phyloP scores from a whole-genome alignment of 345 rosid species.

The Aurinia saxatilis region DNA sequence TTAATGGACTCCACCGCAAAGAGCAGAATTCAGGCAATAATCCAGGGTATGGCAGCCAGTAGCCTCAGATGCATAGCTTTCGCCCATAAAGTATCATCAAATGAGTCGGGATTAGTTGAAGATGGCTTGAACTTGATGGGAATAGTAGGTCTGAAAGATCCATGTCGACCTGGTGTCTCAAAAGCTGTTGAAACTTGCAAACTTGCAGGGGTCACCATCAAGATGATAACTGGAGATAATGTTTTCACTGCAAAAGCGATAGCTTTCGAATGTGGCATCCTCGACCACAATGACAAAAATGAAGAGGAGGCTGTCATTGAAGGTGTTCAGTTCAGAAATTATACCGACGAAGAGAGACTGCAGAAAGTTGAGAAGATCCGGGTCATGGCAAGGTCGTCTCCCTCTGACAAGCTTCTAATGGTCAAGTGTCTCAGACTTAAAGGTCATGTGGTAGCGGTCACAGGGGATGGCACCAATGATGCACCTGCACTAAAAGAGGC shows the following conservation, averaged over 20 bases:
- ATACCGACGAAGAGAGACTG: conserved; percentile 40
- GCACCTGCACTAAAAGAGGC: conserved; percentile 63
- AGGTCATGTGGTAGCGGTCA: conserved; percentile 61
- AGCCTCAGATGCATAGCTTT: conserved; percentile 65
- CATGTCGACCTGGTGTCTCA: conserved; percentile 49
- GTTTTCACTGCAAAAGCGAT: conserved; percentile 67
- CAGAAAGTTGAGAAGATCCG: conserved; percentile 43
- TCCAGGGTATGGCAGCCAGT: conserved; percentile 50
- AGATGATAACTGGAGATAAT: conserved; percentile 74
- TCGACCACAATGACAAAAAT: conserved; percentile 26
- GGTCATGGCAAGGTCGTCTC: conserved; percentile 72
- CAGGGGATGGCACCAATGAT: conserved; percentile 63
- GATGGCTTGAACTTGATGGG: conserved; percentile 41
- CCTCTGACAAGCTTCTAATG: conserved; percentile 64
- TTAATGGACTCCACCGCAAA: conserved; percentile 30
- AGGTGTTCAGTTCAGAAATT: conserved; percentile 51
- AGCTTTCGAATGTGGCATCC: conserved; percentile 63
- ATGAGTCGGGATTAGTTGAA: conserved; percentile 33
- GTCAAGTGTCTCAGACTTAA: conserved; percentile 54
- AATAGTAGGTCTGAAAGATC: conserved; percentile 65
- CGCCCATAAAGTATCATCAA: conserved; percentile 40
- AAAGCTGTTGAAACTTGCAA: conserved; percentile 54
- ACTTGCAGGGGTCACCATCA: conserved; percentile 50
- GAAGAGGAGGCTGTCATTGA: conserved; percentile 38
- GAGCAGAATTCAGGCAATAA: conserved; percentile 31